Evolutionary conservation across 2,329 filamentous ascomycete genomes (phyloP), one percentile per base, ranked within the genome.

Genomic region (Orbilia blumenaviensis): DNA sequence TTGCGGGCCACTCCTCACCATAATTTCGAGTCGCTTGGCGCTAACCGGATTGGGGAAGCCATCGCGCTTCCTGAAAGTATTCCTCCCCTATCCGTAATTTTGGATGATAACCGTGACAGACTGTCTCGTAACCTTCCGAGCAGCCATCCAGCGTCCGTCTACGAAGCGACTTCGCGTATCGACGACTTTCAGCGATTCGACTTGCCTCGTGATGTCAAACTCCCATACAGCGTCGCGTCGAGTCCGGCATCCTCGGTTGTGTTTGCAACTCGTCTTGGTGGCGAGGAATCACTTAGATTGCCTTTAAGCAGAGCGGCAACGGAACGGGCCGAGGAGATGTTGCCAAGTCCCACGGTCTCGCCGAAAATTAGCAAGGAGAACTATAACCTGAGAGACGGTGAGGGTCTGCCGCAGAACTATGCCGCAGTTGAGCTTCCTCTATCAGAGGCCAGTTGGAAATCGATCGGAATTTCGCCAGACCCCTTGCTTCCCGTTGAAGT

Each of bases 51-150:
- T 64, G 44, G 48, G 32, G 27, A 61, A 48, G n/a, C 34, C 21
- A 42, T 56, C 66, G 66, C 66, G 56, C 56, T 71, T 56, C 66
- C 66, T 21, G 25, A 50, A 71, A 71, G 66, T 48, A 8, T 71
- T 63, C 32, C 44, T 38, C 50, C 66, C 34, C 25, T 62, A 50
- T 48, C 66, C 14, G 23, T 27, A 56, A 46, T 71, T 38, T 38
- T 60, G 16, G 21, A 46, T n/a, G 41, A 56, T 38, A n/a, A 62
- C 36, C 46, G 25, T 27, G 36, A 56, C 23, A 16, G 16, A 16
- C 54, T 38, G 34, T 25, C 36, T 25, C 23, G 54, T 29, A 27
- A 23, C 44, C 52, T 72, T 25, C 67, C 67, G 16, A 58, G 32
- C 10, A 72, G 67, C 60, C 25, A 50, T 41, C 23, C 67, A 27